Evolutionary conservation across 306 rosid species (phyloP).

Genomic region (Lathyrus sativus): DNA sequence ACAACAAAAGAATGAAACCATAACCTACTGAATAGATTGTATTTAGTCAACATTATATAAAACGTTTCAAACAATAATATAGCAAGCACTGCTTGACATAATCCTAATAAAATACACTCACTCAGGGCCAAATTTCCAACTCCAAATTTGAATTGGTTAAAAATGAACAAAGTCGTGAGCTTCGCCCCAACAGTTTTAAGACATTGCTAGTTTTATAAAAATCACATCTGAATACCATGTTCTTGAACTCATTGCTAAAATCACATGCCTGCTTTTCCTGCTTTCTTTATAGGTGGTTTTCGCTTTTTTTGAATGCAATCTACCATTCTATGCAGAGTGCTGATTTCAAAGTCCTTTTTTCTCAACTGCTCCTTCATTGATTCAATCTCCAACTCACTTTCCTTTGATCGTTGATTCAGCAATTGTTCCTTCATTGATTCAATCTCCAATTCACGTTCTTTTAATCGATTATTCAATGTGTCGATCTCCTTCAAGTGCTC

Average conservation of each 20-base stretch:
- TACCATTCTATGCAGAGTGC: constrained; percentile 46
- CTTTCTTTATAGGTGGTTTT: too few species aligned
- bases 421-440: constrained; percentile 35
- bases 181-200: background rate
- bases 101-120: background rate
- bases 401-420: constrained; percentile 45
- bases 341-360: constrained; percentile 56
- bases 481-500: constrained; percentile 41
- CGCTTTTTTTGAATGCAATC: constrained; percentile 14
- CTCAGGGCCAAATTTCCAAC: background rate
- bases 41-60: constrained; percentile 1
- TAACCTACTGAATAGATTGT: background rate
- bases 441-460: constrained; percentile 36
- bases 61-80: background rate
- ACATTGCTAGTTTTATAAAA: too few species aligned
- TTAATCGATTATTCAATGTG: constrained; percentile 39
- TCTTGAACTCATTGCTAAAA: background rate
- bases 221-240: too few species aligned
- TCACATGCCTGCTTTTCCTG: background rate
- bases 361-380: constrained; percentile 44
- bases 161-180: background rate
- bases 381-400: constrained; percentile 45
- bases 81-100: background rate
- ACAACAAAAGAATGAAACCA: too few species aligned
- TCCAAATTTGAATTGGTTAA: constrained; percentile 4